Percentiles rank a stretch among this genome's conserved stretches.
Conservation (phyloP, 2,329 filamentous ascomycete genomes). For the Didymosphaeria variabile region DNA sequence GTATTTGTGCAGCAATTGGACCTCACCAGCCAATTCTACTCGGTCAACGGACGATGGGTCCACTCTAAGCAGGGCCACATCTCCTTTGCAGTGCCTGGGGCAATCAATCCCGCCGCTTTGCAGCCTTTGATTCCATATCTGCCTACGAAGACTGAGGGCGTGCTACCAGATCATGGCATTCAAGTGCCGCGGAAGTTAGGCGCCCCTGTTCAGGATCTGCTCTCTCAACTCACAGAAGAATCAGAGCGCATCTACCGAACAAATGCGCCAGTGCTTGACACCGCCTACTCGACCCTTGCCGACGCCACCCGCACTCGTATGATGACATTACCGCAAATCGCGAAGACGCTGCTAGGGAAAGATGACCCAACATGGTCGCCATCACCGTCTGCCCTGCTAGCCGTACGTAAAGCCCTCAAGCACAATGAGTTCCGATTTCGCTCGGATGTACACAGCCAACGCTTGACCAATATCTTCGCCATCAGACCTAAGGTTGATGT, state of each 20-base stretch:
- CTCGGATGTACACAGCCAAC: slow-evolving; percentile 60
- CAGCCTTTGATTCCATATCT: slow-evolving; percentile 61
- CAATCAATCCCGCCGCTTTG: slow-evolving; percentile 57
- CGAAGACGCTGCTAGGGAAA: slow-evolving; percentile 51
- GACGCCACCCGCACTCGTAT: slow-evolving; percentile 55
- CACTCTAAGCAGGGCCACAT: slow-evolving; percentile 50
- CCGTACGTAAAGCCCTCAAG: slow-evolving; percentile 72
- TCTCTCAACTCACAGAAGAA: slow-evolving; percentile 55
- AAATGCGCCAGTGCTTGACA: slow-evolving; percentile 58
- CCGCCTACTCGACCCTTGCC: slow-evolving; percentile 58
- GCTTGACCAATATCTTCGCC: slow-evolving; percentile 67
- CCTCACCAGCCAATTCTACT: slow-evolving; percentile 58
- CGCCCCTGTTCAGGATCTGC: slow-evolving; percentile 54
- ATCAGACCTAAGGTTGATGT: slow-evolving; percentile 67
- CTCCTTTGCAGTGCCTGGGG: slow-evolving; percentile 60
- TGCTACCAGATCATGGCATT: slow-evolving; percentile 41
- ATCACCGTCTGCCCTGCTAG: slow-evolving; percentile 65
- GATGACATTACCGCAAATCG: slow-evolving; percentile 59
- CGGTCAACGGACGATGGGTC: slow-evolving; percentile 60
- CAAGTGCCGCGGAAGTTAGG: slow-evolving; percentile 57
- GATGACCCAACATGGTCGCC: slow-evolving; percentile 39
- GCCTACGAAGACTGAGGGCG: slow-evolving; percentile 50
- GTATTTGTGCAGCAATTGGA: slow-evolving; percentile 58
- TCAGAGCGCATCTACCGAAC: slow-evolving; percentile 59
- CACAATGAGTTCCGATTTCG: slow-evolving; percentile 70